phyloP scores from a whole-genome alignment of 768 basidiomycete species.

The Hericium rajendrae region DNA sequence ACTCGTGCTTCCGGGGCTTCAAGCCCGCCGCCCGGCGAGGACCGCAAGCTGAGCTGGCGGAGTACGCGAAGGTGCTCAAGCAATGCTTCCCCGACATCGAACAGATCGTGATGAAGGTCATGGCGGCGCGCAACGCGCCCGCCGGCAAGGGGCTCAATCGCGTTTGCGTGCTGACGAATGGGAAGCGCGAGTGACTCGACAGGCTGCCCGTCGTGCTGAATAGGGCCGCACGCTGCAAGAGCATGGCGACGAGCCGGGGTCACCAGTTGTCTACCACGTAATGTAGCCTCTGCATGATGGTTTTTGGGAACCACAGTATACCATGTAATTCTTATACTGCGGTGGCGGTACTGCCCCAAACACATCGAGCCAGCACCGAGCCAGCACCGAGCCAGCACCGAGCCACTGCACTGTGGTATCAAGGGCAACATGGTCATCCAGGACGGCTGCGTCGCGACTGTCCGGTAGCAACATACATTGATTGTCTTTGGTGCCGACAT shows the following conservation, averaged over 20 bases:
- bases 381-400: no score
- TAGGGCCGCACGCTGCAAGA: constrained; percentile 1
- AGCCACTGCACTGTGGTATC: no score
- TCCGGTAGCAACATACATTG: no score
- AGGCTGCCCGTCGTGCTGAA: constrained; percentile 27
- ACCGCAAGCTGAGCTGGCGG: constrained; percentile 10
- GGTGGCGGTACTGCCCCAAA: no score
- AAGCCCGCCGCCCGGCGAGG: constrained; percentile 24
- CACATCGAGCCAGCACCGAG: no score
- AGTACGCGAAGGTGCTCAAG: constrained; percentile 23
- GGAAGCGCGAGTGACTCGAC: constrained; percentile 27
- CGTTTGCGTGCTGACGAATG: constrained; percentile 42
- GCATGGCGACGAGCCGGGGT: constrained; percentile 28
- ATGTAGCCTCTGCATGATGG: no score
- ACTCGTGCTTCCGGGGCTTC: constrained; percentile 32
- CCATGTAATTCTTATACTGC: no score
- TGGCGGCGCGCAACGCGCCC: constrained; percentile 18
- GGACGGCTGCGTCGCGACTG: no score
- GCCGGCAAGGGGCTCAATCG: constrained; percentile 18
- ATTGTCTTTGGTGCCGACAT: no score
- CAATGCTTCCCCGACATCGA: constrained; percentile 34
- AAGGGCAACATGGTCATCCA: no score
- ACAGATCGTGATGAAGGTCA: constrained; percentile 31
- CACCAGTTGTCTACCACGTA: no score
- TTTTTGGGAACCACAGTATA: no score